A percentile compares a stretch with the other conserved stretches of the same genome.
These are phyloP conservation scores for Gossypium thurberi DNA, from an alignment of 345 rosid genomes.

Conservation along the genomic window DNA sequence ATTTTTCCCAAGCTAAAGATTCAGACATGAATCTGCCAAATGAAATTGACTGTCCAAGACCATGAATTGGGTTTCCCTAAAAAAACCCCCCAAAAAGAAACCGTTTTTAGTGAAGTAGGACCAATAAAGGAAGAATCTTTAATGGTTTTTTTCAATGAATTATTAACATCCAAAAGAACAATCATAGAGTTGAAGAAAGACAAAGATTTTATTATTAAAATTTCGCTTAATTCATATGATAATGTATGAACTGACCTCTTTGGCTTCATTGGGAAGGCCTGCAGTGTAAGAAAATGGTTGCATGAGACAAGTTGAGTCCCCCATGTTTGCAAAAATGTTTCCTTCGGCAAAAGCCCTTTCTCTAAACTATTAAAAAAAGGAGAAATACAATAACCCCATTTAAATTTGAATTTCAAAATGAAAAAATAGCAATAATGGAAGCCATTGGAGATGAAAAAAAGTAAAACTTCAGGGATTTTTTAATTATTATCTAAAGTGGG, in stretches of 20 bases:
- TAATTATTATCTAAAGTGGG: slow-evolving; percentile 16
- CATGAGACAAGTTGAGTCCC: slow-evolving; percentile 76
- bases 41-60: slow-evolving; percentile 70
- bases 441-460: background rate
- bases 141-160: background rate
- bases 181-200: slow-evolving; percentile 6
- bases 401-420: slow-evolving; percentile 40
- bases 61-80: slow-evolving; percentile 61
- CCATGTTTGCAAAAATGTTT: slow-evolving; percentile 37
- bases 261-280: slow-evolving; percentile 47
- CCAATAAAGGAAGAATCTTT: background rate
- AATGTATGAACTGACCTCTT: slow-evolving; percentile 40
- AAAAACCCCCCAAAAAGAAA: background rate
- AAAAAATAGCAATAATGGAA: slow-evolving; percentile 1
- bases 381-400: background rate
- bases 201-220: background rate
- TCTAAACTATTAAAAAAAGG: background rate
- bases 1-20: slow-evolving; percentile 85
- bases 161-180: background rate
- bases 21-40: slow-evolving; percentile 90
- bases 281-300: slow-evolving; percentile 75
- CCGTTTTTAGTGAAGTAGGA: background rate
- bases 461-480: too few species aligned
- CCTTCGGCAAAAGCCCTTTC: background rate
- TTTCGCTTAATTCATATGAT: background rate